Base-by-base conservation (phyloP, 2,329 filamentous ascomycete genomes). In the Verticillium zaregamsianum region DNA sequence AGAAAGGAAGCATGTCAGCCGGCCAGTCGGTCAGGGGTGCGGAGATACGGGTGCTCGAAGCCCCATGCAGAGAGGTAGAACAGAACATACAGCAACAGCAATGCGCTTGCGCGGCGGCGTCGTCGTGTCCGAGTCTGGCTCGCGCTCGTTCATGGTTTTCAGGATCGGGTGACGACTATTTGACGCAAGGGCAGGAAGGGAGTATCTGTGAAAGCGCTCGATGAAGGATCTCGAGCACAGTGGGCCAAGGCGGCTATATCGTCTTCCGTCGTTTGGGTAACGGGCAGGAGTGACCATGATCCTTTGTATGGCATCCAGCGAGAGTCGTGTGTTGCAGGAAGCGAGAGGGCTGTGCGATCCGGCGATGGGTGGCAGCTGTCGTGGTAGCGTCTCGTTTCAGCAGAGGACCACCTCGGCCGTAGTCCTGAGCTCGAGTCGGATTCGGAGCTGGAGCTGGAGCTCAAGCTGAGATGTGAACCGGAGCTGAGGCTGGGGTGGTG, bases 41-140 rank as follows among this genome's bases (percentile, higher is more conserved):
- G n/a, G 5, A n/a, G 23, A 15, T 12, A 31, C 3, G 52, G 52
- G 52, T 15, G 52, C 52, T 28, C 17, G 52, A 39, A 55, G 15
- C 23, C n/a, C 32, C n/a, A 35, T 6, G 17, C 6, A n/a, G 61
- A 33, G 40, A 9, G 56, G 32, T 17, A 9, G 28, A 37, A 54
- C 23, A 31, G n/a, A 57, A 55, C 40, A n/a, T 76, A 87, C 84
- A 62, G 84, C 84, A 64, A 87, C 82, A 31, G 84, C 80, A 66
- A 86, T 86, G 40, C 84, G 78, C 75, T 86, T 86, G 57, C 84
- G 76, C 63, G 83, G 80, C 14, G 79, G 77, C 1, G 77, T 68
- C 1, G 77, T 68, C 9, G 74, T 70, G 12, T 82, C 78, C 1
- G 77, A 71, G 7, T 80, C 79, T 25, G 68, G 52, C 33, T 77